Evolutionary conservation across 192 early-diverging fungal genomes (phyloP).

Genomic region (Entophlyctis helioformis): DNA sequence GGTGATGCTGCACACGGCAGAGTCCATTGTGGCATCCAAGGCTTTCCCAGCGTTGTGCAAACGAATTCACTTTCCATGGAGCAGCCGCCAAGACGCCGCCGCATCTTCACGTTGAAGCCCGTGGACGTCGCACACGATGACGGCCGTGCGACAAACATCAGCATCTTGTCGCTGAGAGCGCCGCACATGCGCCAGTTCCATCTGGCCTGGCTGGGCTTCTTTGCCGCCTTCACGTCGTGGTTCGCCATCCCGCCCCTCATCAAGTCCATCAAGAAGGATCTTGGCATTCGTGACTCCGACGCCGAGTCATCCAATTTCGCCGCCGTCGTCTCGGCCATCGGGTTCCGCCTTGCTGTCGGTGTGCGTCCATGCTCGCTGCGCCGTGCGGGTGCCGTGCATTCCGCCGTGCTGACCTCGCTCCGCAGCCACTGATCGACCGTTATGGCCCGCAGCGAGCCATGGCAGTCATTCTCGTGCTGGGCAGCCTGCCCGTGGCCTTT

Average conservation of each 20-base stretch:
- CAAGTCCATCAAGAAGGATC: slow-evolving; percentile 32
- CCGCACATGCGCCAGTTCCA: slow-evolving; percentile 25
- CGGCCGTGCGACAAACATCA: slow-evolving; percentile 4
- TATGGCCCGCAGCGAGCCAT: slow-evolving; percentile 23
- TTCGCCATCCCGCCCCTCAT: slow-evolving; percentile 48
- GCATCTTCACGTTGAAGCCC: no score
- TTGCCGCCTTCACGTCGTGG: slow-evolving; percentile 34
- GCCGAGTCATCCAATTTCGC: slow-evolving; percentile 31
- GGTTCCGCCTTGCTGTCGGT: slow-evolving; percentile 38
- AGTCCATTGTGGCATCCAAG: no score
- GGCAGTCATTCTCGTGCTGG: slow-evolving; percentile 35
- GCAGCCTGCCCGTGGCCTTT: slow-evolving; percentile 38
- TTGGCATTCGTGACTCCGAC: slow-evolving; percentile 31
- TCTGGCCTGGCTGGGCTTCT: slow-evolving; percentile 23
- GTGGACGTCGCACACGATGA: no score
- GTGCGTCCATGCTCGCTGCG: no score
- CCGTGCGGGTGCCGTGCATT: no score
- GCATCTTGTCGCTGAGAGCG: slow-evolving; percentile 1
- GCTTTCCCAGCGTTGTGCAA: no score
- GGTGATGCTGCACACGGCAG: no score
- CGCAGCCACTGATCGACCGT: slow-evolving; percentile 20
- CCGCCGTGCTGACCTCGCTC: no score
- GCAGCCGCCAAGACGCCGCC: no score
- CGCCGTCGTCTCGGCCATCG: slow-evolving; percentile 42
- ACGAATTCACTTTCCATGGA: no score